Conservation (phyloP, 495 filamentous ascomycete genomes). For the Aspergillus baeticus region DNA sequence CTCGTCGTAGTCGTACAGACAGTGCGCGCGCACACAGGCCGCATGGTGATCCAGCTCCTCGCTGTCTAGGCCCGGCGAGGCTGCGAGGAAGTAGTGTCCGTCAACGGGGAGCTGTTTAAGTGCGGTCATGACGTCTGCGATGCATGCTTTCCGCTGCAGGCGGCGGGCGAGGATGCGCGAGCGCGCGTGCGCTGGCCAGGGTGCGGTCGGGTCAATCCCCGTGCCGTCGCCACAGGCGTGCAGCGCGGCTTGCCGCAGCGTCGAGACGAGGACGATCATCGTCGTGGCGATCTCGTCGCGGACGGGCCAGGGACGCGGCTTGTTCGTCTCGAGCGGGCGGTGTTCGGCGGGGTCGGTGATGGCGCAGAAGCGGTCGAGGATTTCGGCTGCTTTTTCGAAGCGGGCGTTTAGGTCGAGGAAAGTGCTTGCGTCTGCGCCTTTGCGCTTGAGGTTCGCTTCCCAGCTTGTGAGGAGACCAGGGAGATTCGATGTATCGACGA, state of each 20-base stretch:
- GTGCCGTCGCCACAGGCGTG: not conserved
- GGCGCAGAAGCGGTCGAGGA: constrained; percentile 7
- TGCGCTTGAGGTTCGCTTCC: not conserved
- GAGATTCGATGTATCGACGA: constrained; percentile 1
- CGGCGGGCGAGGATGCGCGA: constrained; percentile 3
- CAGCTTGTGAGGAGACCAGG: not conserved
- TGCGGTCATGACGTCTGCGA: constrained; percentile 4
- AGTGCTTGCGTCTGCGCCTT: not conserved
- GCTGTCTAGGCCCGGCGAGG: not conserved
- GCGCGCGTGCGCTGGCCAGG: constrained; percentile 1
- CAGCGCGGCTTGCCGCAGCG: constrained; percentile 1
- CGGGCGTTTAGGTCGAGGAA: not conserved
- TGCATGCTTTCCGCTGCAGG: not conserved
- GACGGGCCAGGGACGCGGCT: constrained; percentile 6
- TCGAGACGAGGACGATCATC: not conserved
- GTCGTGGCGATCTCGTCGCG: constrained; percentile 9
- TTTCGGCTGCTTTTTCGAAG: not conserved
- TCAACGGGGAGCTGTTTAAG: constrained; percentile 8
- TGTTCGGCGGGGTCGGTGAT: not conserved
- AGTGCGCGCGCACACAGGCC: not conserved
- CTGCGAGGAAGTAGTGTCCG: constrained; percentile 8
- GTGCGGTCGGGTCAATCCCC: not conserved
- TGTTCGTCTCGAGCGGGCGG: not conserved
- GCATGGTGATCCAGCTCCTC: constrained; percentile 7
- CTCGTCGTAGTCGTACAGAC: constrained; percentile 3